These are phyloP conservation scores for Beauveria medogensis DNA, from an alignment of 2,329 filamentous ascomycete species.

Conservation along the genomic window DNA sequence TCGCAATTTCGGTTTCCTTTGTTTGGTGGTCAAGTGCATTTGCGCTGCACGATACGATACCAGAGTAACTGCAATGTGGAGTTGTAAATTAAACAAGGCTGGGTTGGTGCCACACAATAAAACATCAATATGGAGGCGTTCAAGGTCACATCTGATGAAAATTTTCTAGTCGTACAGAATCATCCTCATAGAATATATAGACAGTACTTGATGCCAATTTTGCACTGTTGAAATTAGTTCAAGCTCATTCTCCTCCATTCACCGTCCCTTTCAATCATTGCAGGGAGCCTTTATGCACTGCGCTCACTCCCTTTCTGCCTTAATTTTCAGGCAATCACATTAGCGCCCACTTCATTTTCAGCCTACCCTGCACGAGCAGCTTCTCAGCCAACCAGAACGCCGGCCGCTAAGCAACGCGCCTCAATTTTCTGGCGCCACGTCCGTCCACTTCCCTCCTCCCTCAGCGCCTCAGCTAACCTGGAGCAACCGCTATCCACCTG, in stretches of 20 bases:
- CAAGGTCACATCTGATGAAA: background rate
- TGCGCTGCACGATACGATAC: background rate
- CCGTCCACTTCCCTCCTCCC: slow-evolving; percentile 8
- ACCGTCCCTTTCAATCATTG: background rate
- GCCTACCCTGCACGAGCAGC: slow-evolving; percentile 10
- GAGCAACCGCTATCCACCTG: background rate
- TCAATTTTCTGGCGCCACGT: slow-evolving; percentile 21
- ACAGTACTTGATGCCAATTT: too few species aligned
- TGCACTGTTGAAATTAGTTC: background rate
- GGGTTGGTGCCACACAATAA: background rate
- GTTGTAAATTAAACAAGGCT: background rate
- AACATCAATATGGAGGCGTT: background rate
- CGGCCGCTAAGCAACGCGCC: slow-evolving; percentile 15
- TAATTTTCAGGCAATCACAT: slow-evolving; percentile 14
- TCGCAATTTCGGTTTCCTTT: background rate
- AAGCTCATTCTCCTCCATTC: background rate
- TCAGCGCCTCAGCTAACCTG: background rate
- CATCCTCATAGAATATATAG: background rate
- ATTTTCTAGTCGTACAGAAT: too few species aligned
- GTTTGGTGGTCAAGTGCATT: background rate
- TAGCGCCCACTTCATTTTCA: background rate
- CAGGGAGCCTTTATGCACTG: background rate
- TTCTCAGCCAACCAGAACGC: slow-evolving; percentile 9
- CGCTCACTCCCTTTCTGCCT: slow-evolving; percentile 13
- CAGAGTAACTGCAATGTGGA: background rate